Base-by-base conservation (phyloP, 441 rosid species). In the Melastoma candidum region DNA sequence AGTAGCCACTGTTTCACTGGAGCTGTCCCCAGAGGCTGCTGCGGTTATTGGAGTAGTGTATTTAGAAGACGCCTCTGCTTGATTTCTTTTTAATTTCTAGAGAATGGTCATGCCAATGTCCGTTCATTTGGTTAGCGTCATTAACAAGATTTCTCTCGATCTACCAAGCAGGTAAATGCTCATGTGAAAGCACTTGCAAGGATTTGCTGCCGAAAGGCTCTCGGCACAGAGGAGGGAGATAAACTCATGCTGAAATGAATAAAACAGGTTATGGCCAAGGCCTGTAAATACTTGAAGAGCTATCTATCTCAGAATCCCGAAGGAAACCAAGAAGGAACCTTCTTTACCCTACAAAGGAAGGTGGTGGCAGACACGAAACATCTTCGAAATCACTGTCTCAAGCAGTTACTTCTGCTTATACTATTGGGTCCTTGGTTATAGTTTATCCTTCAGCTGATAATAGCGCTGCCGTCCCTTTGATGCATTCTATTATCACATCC, bases 181-280 rank as follows among this genome's bases (percentile, higher is more conserved):
- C 97, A 92, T 68, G 87, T 85, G 57, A 88, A 79, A 79, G 89
- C 95, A 54, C 87, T 92, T 47, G 76, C 78, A 78, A 84, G 94
- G 49, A 71, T 92, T 71, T 92, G 97, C 77, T 73, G 74, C 74
- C 71, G 69, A 75, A 92, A 88, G 69, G 85, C 97, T 46, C 48
- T 55, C 13, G 59, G 69, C 74, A 44, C 77, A n/a, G 66, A 43
- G 48, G 95, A 85, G 67, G 85, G 94, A 50, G 86, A 79, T 46
- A 59, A 65, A 48, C 83, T 88, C 54, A 90, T 92, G 58, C 46
- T 63, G 64, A 81, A 77, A 75, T 88, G 95, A 90, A 86, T 72
- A 48, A 65, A 69, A 29, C 83, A 77, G 67, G 74, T 88, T 60
- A 74, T 88, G 53, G 70, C 84, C 3, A 79, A 78, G 74, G 95